phyloP scores from a whole-genome alignment of 2,329 filamentous ascomycete species.

The Calonectria fujianensis region DNA sequence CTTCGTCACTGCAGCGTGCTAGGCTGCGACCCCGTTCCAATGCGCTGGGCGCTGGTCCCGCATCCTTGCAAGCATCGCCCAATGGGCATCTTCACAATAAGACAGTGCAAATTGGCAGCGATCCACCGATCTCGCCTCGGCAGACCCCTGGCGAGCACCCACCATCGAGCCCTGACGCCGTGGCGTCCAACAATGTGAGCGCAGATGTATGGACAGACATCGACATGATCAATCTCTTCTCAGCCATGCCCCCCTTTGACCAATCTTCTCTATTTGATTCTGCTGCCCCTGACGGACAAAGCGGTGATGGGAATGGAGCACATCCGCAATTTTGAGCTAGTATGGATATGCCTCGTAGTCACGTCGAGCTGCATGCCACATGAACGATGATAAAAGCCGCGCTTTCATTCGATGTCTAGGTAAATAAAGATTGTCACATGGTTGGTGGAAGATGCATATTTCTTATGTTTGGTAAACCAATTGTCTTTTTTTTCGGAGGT shows the following conservation, averaged over 20 bases:
- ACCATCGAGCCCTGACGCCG: background rate
- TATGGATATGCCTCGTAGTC: background rate
- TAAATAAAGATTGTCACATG: background rate
- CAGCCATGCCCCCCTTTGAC: background rate
- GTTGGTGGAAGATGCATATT: background rate
- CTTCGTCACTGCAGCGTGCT: background rate
- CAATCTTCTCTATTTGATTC: background rate
- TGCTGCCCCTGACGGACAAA: background rate
- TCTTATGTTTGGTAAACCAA: background rate
- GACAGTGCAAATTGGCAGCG: background rate
- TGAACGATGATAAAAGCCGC: background rate
- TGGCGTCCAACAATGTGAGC: background rate
- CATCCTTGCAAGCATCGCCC: background rate
- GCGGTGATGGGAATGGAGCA: background rate
- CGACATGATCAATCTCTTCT: background rate
- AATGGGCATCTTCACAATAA: background rate
- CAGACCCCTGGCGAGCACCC: background rate
- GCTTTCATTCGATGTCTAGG: background rate
- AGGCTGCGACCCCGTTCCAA: background rate
- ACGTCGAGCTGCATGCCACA: background rate
- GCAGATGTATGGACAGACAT: background rate
- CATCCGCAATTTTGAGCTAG: background rate
- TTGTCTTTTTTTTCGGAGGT: background rate
- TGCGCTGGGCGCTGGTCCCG: background rate
- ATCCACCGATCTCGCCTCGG: background rate